These are phyloP conservation scores for Penicillium sp. DNA, from an alignment of 2,329 filamentous ascomycete genomes.

Conservation along the genomic window DNA sequence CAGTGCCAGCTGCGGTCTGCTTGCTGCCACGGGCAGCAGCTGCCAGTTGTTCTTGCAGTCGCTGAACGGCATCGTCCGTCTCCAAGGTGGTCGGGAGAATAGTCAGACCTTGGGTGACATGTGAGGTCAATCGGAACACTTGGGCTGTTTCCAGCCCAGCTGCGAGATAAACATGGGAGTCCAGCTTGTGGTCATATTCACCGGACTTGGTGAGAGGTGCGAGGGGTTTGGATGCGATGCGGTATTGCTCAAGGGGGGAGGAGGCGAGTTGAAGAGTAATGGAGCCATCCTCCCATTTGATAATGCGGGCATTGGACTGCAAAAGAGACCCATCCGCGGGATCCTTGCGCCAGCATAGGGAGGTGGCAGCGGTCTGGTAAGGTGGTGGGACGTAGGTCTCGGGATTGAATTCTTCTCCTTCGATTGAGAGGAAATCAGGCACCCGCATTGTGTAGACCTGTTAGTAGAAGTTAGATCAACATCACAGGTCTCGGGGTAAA, in stretches of 20 bases:
- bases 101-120: slow-evolving; percentile 59
- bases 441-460: slow-evolving; percentile 63
- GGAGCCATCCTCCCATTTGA: slow-evolving; percentile 67
- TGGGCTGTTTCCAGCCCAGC: slow-evolving; percentile 58
- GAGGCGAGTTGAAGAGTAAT: slow-evolving; percentile 65
- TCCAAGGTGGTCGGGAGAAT: slow-evolving; percentile 56
- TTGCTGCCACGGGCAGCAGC: slow-evolving; percentile 55
- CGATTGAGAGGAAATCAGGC: slow-evolving; percentile 61
- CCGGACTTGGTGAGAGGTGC: slow-evolving; percentile 54
- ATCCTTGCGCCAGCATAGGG: slow-evolving; percentile 64
- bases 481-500: not conserved
- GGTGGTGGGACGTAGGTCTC: slow-evolving; percentile 61
- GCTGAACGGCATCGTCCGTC: slow-evolving; percentile 60
- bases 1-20: slow-evolving; percentile 50
- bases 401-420: slow-evolving; percentile 60
- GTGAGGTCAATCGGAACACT: slow-evolving; percentile 60
- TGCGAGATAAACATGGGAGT: slow-evolving; percentile 63
- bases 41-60: slow-evolving; percentile 60
- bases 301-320: slow-evolving; percentile 64
- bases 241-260: slow-evolving; percentile 59
- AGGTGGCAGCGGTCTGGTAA: slow-evolving; percentile 63
- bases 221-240: slow-evolving; percentile 57
- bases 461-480: slow-evolving; percentile 6
- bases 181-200: slow-evolving; percentile 54
- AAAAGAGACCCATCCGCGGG: slow-evolving; percentile 56